Evolutionary conservation across 1,139 yeast genomes (phyloP).

Genomic region (Kodamaea suecica): DNA sequence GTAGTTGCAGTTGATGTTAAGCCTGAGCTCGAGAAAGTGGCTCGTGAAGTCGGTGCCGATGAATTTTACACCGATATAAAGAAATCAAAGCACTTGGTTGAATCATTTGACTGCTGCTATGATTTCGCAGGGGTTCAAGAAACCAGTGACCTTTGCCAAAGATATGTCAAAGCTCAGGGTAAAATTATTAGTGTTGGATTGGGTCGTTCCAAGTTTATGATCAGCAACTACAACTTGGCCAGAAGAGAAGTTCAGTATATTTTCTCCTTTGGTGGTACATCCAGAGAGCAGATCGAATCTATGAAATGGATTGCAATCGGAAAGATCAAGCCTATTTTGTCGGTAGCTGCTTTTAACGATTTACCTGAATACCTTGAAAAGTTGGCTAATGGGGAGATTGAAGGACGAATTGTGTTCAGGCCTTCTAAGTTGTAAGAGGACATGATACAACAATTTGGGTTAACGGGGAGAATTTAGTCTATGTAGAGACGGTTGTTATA

Average conservation of each 20-base stretch:
- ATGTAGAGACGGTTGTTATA: too few relatives aligned
- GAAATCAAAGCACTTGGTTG: conserved; percentile 25
- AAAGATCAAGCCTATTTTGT: conserved; percentile 37
- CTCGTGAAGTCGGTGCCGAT: conserved; percentile 39
- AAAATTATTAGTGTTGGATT: conserved; percentile 44
- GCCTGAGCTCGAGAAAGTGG: conserved; percentile 27
- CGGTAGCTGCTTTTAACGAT: conserved; percentile 30
- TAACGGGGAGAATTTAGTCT: too few relatives aligned
- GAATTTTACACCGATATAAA: conserved; percentile 38
- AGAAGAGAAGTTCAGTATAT: conserved; percentile 41
- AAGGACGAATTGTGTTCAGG: conserved; percentile 45
- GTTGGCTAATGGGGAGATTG: conserved; percentile 37
- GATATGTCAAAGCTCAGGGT: conserved; percentile 37
- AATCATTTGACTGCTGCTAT: conserved; percentile 38
- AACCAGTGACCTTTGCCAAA: conserved; percentile 33
- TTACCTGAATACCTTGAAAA: conserved; percentile 36
- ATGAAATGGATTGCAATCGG: conserved; percentile 45
- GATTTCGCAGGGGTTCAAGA: conserved; percentile 47
- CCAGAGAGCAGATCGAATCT: conserved; percentile 43
- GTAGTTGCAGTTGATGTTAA: conserved; percentile 43
- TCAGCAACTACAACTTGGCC: conserved; percentile 37
- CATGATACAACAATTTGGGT: too few relatives aligned
- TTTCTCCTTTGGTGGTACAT: conserved; percentile 48
- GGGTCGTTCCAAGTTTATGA: conserved; percentile 31
- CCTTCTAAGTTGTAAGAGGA: conserved; percentile 24